These are phyloP conservation scores for Hygrophorus russula DNA, from an alignment of 768 basidiomycete genomes.

Conservation along the genomic window DNA sequence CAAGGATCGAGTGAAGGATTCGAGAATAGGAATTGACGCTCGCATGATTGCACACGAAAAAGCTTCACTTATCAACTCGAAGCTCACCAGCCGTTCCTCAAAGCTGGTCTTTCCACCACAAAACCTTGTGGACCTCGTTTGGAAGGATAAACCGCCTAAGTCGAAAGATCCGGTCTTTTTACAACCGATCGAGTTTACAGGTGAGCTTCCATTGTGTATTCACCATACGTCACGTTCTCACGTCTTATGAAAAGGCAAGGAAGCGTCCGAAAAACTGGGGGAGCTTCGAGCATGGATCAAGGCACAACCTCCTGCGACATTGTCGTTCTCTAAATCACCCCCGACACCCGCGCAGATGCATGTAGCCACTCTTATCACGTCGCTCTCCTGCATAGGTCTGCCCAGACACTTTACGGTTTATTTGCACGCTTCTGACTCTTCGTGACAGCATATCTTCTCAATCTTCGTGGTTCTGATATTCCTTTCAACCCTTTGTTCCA, in stretches of 20 bases:
- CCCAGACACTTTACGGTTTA: neutral
- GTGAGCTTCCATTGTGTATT: constrained; percentile 16
- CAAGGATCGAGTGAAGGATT: constrained; percentile 27
- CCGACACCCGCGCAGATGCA: constrained; percentile 54
- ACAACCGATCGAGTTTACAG: constrained; percentile 50
- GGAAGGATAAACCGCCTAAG: constrained; percentile 68
- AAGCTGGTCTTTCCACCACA: constrained; percentile 73
- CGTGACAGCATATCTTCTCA: constrained; percentile 67
- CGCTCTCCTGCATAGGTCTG: constrained; percentile 62
- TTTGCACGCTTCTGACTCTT: constrained; percentile 7
- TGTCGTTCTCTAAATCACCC: constrained; percentile 50
- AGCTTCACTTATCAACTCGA: constrained; percentile 46
- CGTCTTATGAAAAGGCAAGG: constrained; percentile 29
- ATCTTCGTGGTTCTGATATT: constrained; percentile 83
- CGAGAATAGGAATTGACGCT: constrained; percentile 73
- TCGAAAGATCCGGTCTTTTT: constrained; percentile 53
- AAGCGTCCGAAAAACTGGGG: constrained; percentile 59
- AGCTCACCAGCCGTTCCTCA: constrained; percentile 40
- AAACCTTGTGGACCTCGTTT: constrained; percentile 75
- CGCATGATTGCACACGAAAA: constrained; percentile 72
- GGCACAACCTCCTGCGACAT: constrained; percentile 28
- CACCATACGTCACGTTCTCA: neutral
- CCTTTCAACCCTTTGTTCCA: constrained; percentile 91
- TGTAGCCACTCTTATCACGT: constrained; percentile 56
- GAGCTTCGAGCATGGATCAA: constrained; percentile 63